Percentiles rank a stretch among this genome's conserved stretches.
These are phyloP conservation scores for Litsea cubeba DNA, from an alignment of 164 flowering plant genomes.

Conservation along the genomic window DNA sequence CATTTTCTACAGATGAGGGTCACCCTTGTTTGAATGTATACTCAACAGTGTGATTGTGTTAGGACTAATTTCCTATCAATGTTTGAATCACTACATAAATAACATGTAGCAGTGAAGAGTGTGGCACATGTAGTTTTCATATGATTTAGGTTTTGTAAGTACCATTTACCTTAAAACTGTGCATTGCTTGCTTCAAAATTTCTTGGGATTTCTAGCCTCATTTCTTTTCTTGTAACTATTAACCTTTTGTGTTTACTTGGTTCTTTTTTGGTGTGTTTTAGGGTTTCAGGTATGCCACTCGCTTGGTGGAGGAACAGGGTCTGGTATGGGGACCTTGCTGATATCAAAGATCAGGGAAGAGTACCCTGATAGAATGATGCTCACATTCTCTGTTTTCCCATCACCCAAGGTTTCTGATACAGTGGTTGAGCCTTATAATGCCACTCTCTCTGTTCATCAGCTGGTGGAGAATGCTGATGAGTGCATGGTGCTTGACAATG, in stretches of 20 bases:
- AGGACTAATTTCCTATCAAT: too few species aligned
- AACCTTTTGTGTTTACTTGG: too few species aligned
- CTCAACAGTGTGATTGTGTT: too few species aligned
- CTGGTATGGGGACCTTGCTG: neutral
- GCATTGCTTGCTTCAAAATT: too few species aligned
- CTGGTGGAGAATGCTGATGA: conserved; percentile 3
- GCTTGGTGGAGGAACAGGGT: neutral
- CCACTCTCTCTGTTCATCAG: conserved; percentile 66
- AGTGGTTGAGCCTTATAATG: conserved; percentile 89
- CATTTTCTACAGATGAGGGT: too few species aligned
- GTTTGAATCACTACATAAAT: too few species aligned
- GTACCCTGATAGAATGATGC: conserved; percentile 3
- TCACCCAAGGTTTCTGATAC: conserved; percentile 66
- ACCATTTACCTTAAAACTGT: too few species aligned
- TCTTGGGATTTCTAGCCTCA: neutral
- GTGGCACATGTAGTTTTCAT: too few species aligned
- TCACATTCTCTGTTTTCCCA: conserved; percentile 1
- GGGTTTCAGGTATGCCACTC: conserved; percentile 1
- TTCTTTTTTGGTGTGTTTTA: neutral
- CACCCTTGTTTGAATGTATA: too few species aligned
- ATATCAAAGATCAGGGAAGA: conserved; percentile 1
- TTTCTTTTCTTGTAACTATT: neutral
- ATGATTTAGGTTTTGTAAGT: too few species aligned
- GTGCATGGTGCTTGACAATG: conserved; percentile 1
- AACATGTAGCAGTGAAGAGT: too few species aligned